Conservation (phyloP, 495 filamentous ascomycete genomes). For the Saxophila tyrrhenica region DNA sequence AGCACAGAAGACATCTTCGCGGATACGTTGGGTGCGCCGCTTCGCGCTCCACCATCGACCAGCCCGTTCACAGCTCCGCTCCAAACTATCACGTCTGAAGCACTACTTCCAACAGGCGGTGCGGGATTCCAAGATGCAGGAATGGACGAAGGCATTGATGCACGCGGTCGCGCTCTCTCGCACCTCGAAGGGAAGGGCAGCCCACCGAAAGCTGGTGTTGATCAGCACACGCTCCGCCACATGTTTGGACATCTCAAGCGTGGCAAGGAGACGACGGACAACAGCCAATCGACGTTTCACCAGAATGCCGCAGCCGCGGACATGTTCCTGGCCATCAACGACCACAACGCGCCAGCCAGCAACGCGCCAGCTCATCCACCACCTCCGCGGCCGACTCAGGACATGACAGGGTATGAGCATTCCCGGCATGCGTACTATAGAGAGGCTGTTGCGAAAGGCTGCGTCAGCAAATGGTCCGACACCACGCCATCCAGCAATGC, state of each 20-base stretch:
- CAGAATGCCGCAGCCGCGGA: constrained; percentile 10
- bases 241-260: constrained; percentile 14
- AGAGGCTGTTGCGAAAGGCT: neutral
- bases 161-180: constrained; percentile 8
- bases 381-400: neutral
- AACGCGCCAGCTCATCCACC: neutral
- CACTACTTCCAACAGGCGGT: neutral
- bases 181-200: constrained; percentile 15
- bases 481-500: constrained; percentile 11
- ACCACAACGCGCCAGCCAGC: neutral
- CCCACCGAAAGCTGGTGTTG: constrained; percentile 9
- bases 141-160: constrained; percentile 1
- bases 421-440: neutral
- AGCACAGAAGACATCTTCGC: neutral
- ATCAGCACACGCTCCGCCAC: constrained; percentile 5
- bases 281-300: neutral
- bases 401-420: neutral
- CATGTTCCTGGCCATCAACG: constrained; percentile 6
- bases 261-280: neutral
- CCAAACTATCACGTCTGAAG: constrained; percentile 14
- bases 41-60: constrained; percentile 5
- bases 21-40: neutral
- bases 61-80: constrained; percentile 14
- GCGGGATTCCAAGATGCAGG: neutral
- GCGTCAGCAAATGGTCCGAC: constrained; percentile 16